These are phyloP conservation scores for Globisporangium radiosum DNA, from an alignment of 352 stramenopile species.

Conservation along the genomic window DNA sequence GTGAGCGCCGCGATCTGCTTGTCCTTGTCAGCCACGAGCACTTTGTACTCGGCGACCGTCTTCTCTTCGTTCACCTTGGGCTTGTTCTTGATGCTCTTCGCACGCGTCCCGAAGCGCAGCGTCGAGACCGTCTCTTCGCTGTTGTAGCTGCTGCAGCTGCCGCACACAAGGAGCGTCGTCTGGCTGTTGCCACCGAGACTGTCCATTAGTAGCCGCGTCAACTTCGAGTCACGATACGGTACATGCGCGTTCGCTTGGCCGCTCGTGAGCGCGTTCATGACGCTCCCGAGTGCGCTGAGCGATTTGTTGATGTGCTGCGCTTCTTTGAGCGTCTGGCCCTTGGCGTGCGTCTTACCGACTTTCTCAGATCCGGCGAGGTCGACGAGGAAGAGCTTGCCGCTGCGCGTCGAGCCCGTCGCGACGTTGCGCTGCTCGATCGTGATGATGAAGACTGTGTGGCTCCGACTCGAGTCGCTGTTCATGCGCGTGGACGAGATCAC, in stretches of 20 bases:
- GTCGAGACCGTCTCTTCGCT: constrained; percentile 68
- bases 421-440: constrained; percentile 88
- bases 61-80: constrained; percentile 86
- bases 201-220: constrained; percentile 84
- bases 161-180: constrained; percentile 67
- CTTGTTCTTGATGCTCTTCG: constrained; percentile 80
- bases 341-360: constrained; percentile 76
- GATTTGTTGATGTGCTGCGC: constrained; percentile 90
- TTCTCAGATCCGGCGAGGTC: constrained; percentile 77
- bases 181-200: constrained; percentile 74
- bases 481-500: constrained; percentile 85
- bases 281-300: constrained; percentile 83
- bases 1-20: constrained; percentile 41
- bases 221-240: constrained; percentile 86
- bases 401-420: constrained; percentile 54
- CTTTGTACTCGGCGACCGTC: constrained; percentile 74
- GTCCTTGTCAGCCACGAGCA: constrained; percentile 52
- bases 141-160: constrained; percentile 59
- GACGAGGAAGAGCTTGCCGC: constrained; percentile 91
- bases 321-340: constrained; percentile 88
- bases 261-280: constrained; percentile 86
- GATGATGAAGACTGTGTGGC: constrained; percentile 96
- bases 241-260: constrained; percentile 87
- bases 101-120: constrained; percentile 66
- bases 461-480: constrained; percentile 88